A percentile compares a stretch with the other conserved stretches of the same genome.
phyloP scores from a whole-genome alignment of 2,329 filamentous ascomycete species.

The Alternaria sp. region DNA sequence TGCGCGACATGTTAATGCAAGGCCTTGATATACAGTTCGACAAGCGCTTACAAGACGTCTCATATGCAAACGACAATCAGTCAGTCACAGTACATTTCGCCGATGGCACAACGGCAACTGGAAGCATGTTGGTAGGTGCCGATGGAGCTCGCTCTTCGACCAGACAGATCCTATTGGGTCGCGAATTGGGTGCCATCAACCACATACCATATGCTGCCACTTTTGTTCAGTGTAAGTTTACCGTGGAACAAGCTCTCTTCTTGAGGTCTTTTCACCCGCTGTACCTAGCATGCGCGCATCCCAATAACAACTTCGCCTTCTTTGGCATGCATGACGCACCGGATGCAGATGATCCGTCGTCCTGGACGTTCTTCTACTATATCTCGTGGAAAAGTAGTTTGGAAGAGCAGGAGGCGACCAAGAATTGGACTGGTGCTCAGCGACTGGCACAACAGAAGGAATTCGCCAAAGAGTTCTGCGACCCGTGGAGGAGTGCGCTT shows the following conservation, averaged over 20 bases:
- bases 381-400: constrained; percentile 54
- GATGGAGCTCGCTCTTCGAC: constrained; percentile 48
- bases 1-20: constrained; percentile 42
- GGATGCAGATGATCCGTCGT: constrained; percentile 49
- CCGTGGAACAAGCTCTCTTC: constrained; percentile 54
- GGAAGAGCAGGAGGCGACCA: constrained; percentile 53
- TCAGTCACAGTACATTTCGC: constrained; percentile 48
- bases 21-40: constrained; percentile 46
- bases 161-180: constrained; percentile 40
- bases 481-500: constrained; percentile 55
- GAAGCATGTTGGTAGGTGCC: constrained; percentile 48
- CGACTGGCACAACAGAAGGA: constrained; percentile 53
- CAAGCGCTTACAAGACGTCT: constrained; percentile 50
- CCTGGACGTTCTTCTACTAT: constrained; percentile 59
- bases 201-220: constrained; percentile 56
- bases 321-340: constrained; percentile 56
- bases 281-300: constrained; percentile 55
- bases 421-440: constrained; percentile 46
- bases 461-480: constrained; percentile 50
- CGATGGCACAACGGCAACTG: constrained; percentile 43
- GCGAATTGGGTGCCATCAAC: constrained; percentile 41
- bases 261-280: constrained; percentile 57
- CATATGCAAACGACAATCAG: constrained; percentile 40
- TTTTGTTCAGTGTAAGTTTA: constrained; percentile 55
- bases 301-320: constrained; percentile 55